Evolutionary conservation across 345 rosid genomes (phyloP), one percentile per base, ranked within the genome.

Genomic region (Jatropha curcas): DNA sequence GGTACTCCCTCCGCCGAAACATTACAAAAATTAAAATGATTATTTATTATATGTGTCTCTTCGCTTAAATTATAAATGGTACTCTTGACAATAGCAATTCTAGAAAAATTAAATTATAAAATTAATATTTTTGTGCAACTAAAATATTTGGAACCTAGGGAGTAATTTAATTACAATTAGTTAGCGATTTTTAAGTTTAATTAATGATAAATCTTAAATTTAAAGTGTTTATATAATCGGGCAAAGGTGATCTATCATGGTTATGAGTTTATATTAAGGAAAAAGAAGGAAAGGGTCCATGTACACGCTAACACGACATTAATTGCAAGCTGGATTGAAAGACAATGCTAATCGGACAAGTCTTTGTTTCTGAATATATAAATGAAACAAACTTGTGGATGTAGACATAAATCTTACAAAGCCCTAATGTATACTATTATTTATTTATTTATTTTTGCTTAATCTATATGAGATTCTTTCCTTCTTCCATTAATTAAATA

Each of bases 251-350:
- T 19, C 24, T 53, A 53, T 24, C 58, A 53, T 53, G 11, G 22
- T 55, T 24, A 55, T 55, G 4, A 4, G 7, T 52, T 52, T 52
- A 6, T 19, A 55, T 55, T 3, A 13, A 27, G 14, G 61, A 19
- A 4, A 27, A 57, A 27, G 2, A 16, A 20, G 22, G 30, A 48
- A 66, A 25, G 48, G 57, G 30, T 51, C 71, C 71, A 67, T 51
- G n/a, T n/a, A n/a, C n/a, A n/a, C n/a, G n/a, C n/a, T n/a, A n/a
- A 52, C 48, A 53, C 13, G 16, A 19, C 20, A 70, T 27, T 5
- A 59, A 33, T 17, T n/a, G 64, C 50, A 58, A 70, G 73, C 57
- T 70, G 73, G 65, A 59, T 59, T 65, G 55, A 45, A 59, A 19
- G 53, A 57, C 35, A 0, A 6, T 43, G n/a, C 65, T 58, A 59